phyloP scores from a whole-genome alignment of 495 filamentous ascomycete genomes.

The Beverwykella pulmonaria region DNA sequence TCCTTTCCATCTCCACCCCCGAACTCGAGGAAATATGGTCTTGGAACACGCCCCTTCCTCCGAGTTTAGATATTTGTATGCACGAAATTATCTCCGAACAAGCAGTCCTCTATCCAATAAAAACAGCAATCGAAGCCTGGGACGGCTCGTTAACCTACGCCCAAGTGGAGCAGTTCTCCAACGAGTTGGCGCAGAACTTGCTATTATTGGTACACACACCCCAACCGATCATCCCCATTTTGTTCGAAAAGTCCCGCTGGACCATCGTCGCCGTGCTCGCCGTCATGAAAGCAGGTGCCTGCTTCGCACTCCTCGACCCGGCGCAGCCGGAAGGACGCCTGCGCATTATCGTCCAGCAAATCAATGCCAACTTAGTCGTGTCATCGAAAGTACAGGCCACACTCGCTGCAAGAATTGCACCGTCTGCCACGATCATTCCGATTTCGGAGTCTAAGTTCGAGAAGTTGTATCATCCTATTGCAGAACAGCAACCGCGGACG shows the following conservation, averaged over 20 bases:
- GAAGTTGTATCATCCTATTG: constrained; percentile 15
- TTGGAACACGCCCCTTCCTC: constrained; percentile 28
- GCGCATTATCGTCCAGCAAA: constrained; percentile 23
- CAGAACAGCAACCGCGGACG: not conserved
- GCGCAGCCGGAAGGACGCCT: constrained; percentile 30
- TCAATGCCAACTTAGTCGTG: constrained; percentile 11
- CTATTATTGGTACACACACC: not conserved
- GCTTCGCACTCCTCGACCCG: constrained; percentile 25
- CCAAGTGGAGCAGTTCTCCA: constrained; percentile 28
- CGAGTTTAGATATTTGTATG: constrained; percentile 21
- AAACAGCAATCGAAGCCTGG: constrained; percentile 29
- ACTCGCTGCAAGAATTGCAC: constrained; percentile 8
- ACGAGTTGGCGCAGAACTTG: constrained; percentile 23
- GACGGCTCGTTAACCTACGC: constrained; percentile 29
- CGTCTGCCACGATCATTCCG: constrained; percentile 17
- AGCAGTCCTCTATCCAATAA: constrained; percentile 12
- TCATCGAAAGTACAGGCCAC: constrained; percentile 21
- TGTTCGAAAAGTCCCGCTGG: constrained; percentile 36
- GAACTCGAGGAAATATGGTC: constrained; percentile 32
- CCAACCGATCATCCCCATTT: constrained; percentile 22
- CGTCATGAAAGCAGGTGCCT: constrained; percentile 31
- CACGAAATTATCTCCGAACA: constrained; percentile 32
- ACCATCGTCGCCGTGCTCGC: constrained; percentile 32
- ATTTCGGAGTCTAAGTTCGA: constrained; percentile 28
- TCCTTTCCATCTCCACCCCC: not conserved